Percentiles rank a stretch among this genome's conserved stretches.
Conservation (phyloP, 2,329 filamentous ascomycete genomes). For the Trichoderma citrinoviride region DNA sequence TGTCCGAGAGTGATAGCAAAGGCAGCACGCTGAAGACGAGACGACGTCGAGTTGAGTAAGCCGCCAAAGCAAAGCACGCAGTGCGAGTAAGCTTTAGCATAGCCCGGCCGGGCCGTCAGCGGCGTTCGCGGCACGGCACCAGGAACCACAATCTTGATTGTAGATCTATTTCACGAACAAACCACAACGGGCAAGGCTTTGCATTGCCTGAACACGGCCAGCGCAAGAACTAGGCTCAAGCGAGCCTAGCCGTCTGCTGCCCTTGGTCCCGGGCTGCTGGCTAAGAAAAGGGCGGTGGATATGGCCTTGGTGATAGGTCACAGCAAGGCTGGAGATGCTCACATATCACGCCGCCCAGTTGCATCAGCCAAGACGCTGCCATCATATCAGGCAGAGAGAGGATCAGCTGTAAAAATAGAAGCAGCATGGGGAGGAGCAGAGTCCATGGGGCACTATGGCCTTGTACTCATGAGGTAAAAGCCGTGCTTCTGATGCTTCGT, state of each 20-base stretch:
- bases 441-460: too few species aligned
- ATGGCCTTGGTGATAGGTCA: slow-evolving; percentile 9
- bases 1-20: background rate
- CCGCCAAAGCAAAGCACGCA: too few species aligned
- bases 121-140: background rate
- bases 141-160: slow-evolving; percentile 7
- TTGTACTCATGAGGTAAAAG: background rate
- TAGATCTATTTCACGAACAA: background rate
- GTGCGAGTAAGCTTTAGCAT: background rate
- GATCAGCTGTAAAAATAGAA: background rate
- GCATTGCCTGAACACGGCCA: background rate
- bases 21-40: background rate
- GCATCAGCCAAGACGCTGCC: background rate
- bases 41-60: background rate
- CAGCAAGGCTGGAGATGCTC: slow-evolving; percentile 5
- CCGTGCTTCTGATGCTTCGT: background rate
- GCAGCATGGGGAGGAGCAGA: background rate
- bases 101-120: background rate
- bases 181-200: background rate
- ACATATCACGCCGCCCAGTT: background rate
- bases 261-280: background rate
- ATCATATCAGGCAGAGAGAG: background rate
- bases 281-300: slow-evolving; percentile 11
- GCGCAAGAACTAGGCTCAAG: background rate
- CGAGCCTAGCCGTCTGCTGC: background rate